Evolutionary conservation across 345 rosid genomes (phyloP).

Genomic region (Garcia nutans): DNA sequence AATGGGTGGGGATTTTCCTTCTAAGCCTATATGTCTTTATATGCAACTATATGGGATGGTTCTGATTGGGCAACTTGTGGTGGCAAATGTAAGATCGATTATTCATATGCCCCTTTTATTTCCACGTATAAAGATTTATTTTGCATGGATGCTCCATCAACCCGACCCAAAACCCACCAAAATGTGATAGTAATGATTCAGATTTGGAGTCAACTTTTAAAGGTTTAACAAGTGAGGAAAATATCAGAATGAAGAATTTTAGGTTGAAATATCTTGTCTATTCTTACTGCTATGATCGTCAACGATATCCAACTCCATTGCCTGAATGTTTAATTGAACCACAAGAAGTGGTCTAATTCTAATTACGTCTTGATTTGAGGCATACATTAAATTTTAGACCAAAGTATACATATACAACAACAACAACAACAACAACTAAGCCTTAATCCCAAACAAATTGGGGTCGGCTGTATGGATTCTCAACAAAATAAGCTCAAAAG

Average conservation of each 20-base stretch:
- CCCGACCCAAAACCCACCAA: background rate
- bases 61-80: slow-evolving; percentile 26
- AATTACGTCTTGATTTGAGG: background rate
- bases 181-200: background rate
- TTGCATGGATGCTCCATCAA: slow-evolving; percentile 16
- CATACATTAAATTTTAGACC: background rate
- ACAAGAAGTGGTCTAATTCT: background rate
- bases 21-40: slow-evolving; percentile 24
- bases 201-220: background rate
- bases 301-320: background rate
- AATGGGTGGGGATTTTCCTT: slow-evolving; percentile 25
- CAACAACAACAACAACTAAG: no score
- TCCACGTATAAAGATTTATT: slow-evolving; percentile 8
- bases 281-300: slow-evolving; percentile 1
- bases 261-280: background rate
- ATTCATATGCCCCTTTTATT: slow-evolving; percentile 19
- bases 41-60: slow-evolving; percentile 30
- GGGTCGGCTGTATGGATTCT: no score
- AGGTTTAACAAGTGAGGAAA: background rate
- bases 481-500: no score
- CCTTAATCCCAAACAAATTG: no score
- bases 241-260: slow-evolving; percentile 12
- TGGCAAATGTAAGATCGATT: slow-evolving; percentile 13
- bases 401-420: no score
- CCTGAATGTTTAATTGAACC: background rate